Evolutionary conservation across 345 rosid genomes (phyloP).

Genomic region (Populus deltoides): DNA sequence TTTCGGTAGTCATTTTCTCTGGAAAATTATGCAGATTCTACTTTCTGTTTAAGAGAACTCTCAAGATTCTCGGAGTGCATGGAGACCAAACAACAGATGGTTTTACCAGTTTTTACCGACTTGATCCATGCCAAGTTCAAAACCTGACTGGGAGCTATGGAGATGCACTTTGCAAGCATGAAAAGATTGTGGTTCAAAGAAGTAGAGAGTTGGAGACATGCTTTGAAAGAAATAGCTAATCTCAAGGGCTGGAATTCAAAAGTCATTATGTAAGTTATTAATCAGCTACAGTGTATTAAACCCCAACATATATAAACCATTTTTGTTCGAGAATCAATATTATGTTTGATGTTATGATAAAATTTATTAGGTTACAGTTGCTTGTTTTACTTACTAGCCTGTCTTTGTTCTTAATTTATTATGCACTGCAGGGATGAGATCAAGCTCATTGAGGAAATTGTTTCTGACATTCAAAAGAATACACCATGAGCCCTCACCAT

Average conservation of each 20-base stretch:
- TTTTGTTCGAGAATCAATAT: too few relatives aligned
- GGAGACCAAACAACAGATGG: background rate
- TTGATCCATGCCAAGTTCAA: background rate
- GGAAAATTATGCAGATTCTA: background rate
- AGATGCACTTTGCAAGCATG: background rate
- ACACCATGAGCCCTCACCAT: background rate
- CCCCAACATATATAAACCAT: too few relatives aligned
- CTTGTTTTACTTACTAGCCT: too few relatives aligned
- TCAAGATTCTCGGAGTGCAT: background rate
- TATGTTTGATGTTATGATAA: too few relatives aligned
- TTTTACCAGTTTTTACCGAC: background rate
- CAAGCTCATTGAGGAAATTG: background rate
- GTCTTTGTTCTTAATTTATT: background rate
- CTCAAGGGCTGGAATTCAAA: background rate
- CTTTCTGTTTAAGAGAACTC: slow-evolving; percentile 4
- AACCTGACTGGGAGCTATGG: background rate
- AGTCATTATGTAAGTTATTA: background rate
- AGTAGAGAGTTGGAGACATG: background rate
- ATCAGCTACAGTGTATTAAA: too few relatives aligned
- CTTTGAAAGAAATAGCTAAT: background rate
- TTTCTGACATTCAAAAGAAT: background rate
- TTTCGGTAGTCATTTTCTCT: background rate
- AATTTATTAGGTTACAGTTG: too few relatives aligned
- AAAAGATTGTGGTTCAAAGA: background rate
- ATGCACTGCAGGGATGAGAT: background rate